Evolutionary conservation across 192 early-diverging fungal genomes (phyloP).

Genomic region (Ambispora gerdemannii): DNA sequence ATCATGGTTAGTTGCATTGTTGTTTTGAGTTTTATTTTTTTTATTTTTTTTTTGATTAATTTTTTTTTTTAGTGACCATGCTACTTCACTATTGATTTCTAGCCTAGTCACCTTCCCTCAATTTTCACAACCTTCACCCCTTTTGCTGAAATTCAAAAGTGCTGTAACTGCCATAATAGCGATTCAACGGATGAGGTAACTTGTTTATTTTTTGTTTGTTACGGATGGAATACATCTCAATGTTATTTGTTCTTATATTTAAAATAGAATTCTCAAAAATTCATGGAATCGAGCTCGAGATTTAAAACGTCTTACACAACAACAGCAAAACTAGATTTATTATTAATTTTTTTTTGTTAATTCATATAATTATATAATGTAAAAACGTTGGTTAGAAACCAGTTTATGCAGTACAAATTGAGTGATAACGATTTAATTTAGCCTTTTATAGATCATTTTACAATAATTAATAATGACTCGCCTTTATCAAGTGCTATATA

Average conservation of each 20-base stretch:
- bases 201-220: background rate
- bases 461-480: no score
- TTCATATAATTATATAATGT: no score
- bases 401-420: no score
- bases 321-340: no score
- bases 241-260: slow-evolving; percentile 14
- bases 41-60: background rate
- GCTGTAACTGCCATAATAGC: slow-evolving; percentile 18
- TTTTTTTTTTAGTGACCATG: slow-evolving; percentile 16
- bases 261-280: background rate
- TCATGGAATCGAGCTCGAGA: background rate
- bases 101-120: background rate
- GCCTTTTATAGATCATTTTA: no score
- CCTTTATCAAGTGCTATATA: no score
- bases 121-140: background rate
- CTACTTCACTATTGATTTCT: background rate
- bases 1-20: background rate
- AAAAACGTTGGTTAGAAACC: no score
- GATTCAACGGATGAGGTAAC: slow-evolving; percentile 27
- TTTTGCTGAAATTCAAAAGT: background rate
- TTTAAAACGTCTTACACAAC: background rate
- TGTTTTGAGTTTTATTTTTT: background rate
- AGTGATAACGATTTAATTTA: no score
- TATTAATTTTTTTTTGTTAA: background rate
- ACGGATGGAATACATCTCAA: background rate